Conservation (phyloP, 345 rosid species). For the Citrus hindsii region DNA sequence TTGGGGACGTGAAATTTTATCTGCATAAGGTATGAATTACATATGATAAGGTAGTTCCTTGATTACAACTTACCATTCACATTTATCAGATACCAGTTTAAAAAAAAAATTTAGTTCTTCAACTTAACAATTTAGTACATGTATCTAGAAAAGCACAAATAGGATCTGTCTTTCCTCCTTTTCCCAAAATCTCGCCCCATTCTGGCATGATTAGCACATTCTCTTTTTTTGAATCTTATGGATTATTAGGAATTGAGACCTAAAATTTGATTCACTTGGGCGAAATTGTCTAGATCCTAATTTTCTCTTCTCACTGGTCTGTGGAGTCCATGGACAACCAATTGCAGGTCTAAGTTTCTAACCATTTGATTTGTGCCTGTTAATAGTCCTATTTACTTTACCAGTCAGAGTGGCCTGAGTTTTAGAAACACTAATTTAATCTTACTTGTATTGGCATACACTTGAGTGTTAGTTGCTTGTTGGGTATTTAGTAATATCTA, state of each 20-base stretch:
- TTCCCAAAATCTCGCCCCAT: too few relatives aligned
- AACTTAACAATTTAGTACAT: not conserved
- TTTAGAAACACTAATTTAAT: not conserved
- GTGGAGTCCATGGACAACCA: not conserved
- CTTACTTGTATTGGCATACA: not conserved
- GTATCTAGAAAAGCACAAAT: not conserved
- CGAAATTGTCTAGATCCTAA: not conserved
- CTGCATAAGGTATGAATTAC: constrained; percentile 62
- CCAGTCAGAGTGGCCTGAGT: not conserved
- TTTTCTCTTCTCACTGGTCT: not conserved
- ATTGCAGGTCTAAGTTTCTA: not conserved
- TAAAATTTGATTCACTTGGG: not conserved
- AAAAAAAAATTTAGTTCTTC: not conserved
- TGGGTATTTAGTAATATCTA: constrained; percentile 8
- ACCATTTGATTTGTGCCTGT: not conserved
- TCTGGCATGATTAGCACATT: not conserved
- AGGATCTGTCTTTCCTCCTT: not conserved
- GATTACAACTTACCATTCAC: not conserved
- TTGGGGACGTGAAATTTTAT: constrained; percentile 57
- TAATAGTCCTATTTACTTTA: not conserved
- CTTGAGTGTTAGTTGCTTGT: not conserved
- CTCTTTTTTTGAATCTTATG: not conserved
- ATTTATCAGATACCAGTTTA: not conserved
- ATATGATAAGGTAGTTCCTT: not conserved
- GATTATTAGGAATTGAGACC: not conserved